Conservation (phyloP, 2,329 filamentous ascomycete genomes). For the Arthrobotrys iridis region DNA sequence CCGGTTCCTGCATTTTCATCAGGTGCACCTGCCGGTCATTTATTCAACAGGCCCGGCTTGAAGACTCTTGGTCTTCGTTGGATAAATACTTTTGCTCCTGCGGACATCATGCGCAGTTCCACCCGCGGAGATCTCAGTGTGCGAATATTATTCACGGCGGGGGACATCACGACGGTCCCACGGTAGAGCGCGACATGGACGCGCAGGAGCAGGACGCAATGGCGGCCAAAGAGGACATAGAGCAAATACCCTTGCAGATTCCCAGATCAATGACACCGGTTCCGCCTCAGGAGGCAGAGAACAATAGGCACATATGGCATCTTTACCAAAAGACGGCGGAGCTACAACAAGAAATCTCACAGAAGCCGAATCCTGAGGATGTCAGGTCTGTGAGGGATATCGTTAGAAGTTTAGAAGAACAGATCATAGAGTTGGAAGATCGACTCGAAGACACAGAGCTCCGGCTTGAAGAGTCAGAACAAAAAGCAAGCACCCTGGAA, state of each 20-base stretch:
- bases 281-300: conserved; percentile 41
- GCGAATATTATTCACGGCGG: conserved; percentile 21
- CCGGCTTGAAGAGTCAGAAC: conserved; percentile 47
- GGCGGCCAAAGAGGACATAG: conserved; percentile 22
- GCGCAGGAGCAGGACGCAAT: conserved; percentile 17
- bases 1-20: conserved; percentile 53
- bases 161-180: conserved; percentile 6
- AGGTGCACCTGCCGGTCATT: conserved; percentile 49
- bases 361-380: conserved; percentile 40
- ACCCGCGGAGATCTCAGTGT: conserved; percentile 39
- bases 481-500: conserved; percentile 31
- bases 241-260: conserved; percentile 25
- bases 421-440: conserved; percentile 41
- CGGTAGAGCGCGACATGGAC: conserved; percentile 47
- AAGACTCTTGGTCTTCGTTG: conserved; percentile 51
- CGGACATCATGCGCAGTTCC: conserved; percentile 53
- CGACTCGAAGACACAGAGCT: conserved; percentile 27
- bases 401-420: conserved; percentile 36
- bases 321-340: conserved; percentile 52
- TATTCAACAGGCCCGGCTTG: conserved; percentile 42
- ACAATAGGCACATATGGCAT: conserved; percentile 53
- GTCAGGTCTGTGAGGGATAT: conserved; percentile 39
- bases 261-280: conserved; percentile 44
- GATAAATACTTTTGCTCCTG: conserved; percentile 54
- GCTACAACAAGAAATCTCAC: conserved; percentile 49